These are phyloP conservation scores for Lonicera japonica DNA, from an alignment of 129 eudicot genomes.

Conservation along the genomic window DNA sequence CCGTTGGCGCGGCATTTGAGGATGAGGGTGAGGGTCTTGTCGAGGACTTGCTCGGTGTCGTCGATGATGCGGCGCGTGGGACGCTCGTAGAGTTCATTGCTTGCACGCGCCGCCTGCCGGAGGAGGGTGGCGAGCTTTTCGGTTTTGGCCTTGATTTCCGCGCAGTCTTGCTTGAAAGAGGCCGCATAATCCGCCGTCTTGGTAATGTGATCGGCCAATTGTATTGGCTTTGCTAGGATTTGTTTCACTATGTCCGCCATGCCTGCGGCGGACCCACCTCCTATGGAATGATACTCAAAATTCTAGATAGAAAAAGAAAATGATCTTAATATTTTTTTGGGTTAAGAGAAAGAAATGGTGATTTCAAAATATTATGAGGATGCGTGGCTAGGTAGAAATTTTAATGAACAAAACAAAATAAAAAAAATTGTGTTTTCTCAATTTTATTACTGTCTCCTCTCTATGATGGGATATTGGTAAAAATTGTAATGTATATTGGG, in stretches of 20 bases:
- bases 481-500: constrained; percentile 2
- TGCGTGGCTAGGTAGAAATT: no score
- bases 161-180: constrained; percentile 48
- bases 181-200: constrained; percentile 47
- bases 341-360: not conserved
- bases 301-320: constrained; percentile 14
- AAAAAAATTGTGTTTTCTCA: no score
- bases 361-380: no score
- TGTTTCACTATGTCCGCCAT: constrained; percentile 57
- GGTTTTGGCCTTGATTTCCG: constrained; percentile 35
- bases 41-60: constrained; percentile 59
- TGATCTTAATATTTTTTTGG: not conserved
- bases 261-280: not conserved
- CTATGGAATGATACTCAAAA: not conserved
- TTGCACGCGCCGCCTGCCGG: constrained; percentile 66
- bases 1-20: constrained; percentile 49
- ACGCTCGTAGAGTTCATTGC: constrained; percentile 58
- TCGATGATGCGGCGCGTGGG: constrained; percentile 73
- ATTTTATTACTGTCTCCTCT: not conserved
- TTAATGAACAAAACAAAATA: no score
- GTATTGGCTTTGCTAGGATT: constrained; percentile 51
- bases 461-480: not conserved
- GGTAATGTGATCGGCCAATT: constrained; percentile 53
- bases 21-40: constrained; percentile 36
- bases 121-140: constrained; percentile 49